Percentiles rank a stretch among this genome's conserved stretches.
Evolutionary conservation across 352 stramenopile genomes (phyloP).

Genomic region (Discostella stelligera): DNA sequence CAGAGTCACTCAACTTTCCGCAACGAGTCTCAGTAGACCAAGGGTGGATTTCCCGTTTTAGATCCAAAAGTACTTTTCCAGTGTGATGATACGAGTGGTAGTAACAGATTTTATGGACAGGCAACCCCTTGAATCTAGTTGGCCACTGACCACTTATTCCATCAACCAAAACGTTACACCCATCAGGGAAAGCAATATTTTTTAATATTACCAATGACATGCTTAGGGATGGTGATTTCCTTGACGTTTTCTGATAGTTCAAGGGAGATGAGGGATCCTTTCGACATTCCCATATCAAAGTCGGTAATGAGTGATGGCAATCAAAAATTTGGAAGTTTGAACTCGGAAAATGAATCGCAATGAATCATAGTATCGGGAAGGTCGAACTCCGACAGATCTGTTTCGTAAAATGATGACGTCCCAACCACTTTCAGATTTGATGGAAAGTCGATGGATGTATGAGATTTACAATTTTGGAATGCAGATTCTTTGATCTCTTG

Average conservation of each 20-base stretch:
- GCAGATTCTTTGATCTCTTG: too few species aligned
- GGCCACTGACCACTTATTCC: not conserved
- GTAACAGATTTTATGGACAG: slow-evolving; percentile 30
- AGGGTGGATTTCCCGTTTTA: slow-evolving; percentile 12
- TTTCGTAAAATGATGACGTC: too few species aligned
- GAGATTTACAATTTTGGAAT: too few species aligned
- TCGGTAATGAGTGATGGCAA: too few species aligned
- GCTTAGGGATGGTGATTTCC: not conserved
- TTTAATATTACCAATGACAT: not conserved
- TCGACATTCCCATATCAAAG: too few species aligned
- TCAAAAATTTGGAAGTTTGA: too few species aligned
- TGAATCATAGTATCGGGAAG: too few species aligned
- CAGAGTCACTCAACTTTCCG: not conserved
- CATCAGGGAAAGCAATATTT: not conserved
- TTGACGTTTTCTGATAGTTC: not conserved
- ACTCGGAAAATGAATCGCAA: too few species aligned
- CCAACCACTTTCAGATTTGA: too few species aligned
- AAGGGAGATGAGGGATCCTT: not conserved
- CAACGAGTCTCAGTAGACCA: not conserved
- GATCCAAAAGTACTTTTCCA: not conserved
- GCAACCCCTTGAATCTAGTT: slow-evolving; percentile 15
- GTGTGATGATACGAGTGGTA: slow-evolving; percentile 9
- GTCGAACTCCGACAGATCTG: too few species aligned
- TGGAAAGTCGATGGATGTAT: too few species aligned
- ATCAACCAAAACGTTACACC: not conserved